Evolutionary conservation across 2,329 filamentous ascomycete species (phyloP), one percentile per base, ranked within the genome.

Genomic region (Colletotrichum eleusines): DNA sequence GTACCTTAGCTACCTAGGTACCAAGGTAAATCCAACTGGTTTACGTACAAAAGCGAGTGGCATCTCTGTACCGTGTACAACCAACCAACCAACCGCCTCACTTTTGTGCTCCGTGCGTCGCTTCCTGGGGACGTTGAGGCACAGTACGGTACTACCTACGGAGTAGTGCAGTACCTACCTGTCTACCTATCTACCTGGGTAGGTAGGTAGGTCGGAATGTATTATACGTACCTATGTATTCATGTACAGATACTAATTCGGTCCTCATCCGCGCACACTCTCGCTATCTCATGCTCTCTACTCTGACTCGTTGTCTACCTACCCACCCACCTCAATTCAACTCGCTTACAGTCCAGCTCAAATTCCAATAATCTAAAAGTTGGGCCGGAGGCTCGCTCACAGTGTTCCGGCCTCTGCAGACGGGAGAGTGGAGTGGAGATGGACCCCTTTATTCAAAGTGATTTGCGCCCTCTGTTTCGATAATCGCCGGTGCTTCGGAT

Each of bases 401-500:
- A 5, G 38, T 28, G 23, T 35, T 28, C 57, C 53, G 65, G 64
- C 68, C 59, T 44, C 58, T 68, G 68, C 68, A 58, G 51, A 55
- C 46, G 64, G 64, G 63, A 71, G 35, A 71, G 59, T 71, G 53
- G 64, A 68, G 68, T 71, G 64, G 68, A n/a, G 64, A 54, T 63
- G 46, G 68, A 59, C 53, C 68, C 64, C 64, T 68, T 71, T 71
- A 68, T 68, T 18, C 20, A 40, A 42, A 68, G 53, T 68, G 68
- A 68, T 59, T 71, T 48, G 58, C 64, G 64, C 64, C 64, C 26
- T 71, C 42, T 59, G 68, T 68, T 71, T 71, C 58, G 68, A 57
- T 26, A 57, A 57, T 40, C 53, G 33, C 67, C 58, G 50, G 68
- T 62, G 63, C 63, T 68, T 70, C 38, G 51, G 62, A 67, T 64